Percentiles rank a stretch among this genome's conserved stretches.
Evolutionary conservation across 352 stramenopile species (phyloP).

Genomic region (Globisporangium sylvaticum): DNA sequence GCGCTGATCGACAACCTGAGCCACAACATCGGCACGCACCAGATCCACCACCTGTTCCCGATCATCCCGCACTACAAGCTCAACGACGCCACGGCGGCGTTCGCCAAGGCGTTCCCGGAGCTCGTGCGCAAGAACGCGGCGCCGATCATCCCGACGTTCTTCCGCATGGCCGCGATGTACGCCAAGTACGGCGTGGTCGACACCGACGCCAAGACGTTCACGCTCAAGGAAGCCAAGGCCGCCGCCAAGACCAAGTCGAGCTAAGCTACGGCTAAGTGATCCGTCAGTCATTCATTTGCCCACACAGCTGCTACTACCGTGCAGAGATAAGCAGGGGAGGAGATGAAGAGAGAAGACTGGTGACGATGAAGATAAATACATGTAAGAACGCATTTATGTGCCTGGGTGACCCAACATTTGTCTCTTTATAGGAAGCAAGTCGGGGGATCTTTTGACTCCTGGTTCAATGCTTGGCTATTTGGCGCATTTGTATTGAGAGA

Average conservation of each 20-base stretch:
- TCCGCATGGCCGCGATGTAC: slow-evolving; percentile 57
- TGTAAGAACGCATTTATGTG: neutral
- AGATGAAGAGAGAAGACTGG: no score
- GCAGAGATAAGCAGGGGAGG: no score
- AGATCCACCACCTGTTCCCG: slow-evolving; percentile 84
- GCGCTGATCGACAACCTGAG: slow-evolving; percentile 77
- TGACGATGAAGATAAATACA: neutral
- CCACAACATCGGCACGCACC: slow-evolving; percentile 87
- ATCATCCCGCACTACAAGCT: slow-evolving; percentile 88
- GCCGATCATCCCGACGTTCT: slow-evolving; percentile 66
- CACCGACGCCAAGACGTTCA: slow-evolving; percentile 58
- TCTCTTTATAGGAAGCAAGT: neutral
- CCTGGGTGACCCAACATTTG: neutral
- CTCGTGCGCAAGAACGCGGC: slow-evolving; percentile 67
- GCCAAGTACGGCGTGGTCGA: slow-evolving; percentile 69
- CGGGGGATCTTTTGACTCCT: neutral
- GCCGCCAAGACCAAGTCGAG: slow-evolving; percentile 21
- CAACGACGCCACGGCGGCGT: slow-evolving; percentile 51
- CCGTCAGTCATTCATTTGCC: neutral
- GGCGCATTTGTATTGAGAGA: neutral
- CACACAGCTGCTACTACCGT: no score
- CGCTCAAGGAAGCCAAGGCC: slow-evolving; percentile 55
- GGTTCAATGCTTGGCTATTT: neutral
- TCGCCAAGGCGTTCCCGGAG: slow-evolving; percentile 65
- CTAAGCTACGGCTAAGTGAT: slow-evolving; percentile 3